Evolutionary conservation across 257 asterid species (phyloP).

Genomic region (Rhazya stricta): DNA sequence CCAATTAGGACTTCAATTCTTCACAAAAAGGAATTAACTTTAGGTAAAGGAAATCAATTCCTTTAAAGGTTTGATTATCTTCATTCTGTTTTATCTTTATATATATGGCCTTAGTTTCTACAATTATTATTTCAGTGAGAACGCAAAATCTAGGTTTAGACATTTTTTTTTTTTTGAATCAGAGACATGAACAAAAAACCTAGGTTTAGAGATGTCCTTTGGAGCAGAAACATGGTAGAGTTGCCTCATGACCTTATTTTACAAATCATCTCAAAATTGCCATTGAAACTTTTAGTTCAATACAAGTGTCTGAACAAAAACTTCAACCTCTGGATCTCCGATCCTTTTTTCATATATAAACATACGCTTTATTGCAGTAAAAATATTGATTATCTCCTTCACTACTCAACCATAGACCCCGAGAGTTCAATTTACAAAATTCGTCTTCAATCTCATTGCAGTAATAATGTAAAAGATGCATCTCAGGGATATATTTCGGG

Average conservation of each 20-base stretch:
- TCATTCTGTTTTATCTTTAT: too few species aligned
- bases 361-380: not conserved
- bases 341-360: not conserved
- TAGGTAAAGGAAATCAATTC: too few species aligned
- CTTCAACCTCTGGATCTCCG: not conserved
- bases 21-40: too few species aligned
- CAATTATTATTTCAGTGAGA: too few species aligned
- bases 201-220: too few species aligned
- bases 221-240: not conserved
- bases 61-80: too few species aligned
- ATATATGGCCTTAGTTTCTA: too few species aligned
- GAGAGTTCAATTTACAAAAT: not conserved
- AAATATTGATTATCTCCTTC: not conserved
- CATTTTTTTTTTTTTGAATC: too few species aligned
- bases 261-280: constrained; percentile 6
- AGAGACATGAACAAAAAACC: too few species aligned
- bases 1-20: too few species aligned
- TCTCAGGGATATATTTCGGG: too few species aligned
- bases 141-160: too few species aligned
- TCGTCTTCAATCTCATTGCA: not conserved
- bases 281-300: constrained; percentile 1
- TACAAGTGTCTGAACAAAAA: not conserved
- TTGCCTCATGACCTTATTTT: not conserved
- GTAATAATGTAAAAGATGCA: not conserved
- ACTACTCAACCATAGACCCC: not conserved